Conservation (phyloP, 306 rosid genomes). For the Cucumis melo region DNA sequence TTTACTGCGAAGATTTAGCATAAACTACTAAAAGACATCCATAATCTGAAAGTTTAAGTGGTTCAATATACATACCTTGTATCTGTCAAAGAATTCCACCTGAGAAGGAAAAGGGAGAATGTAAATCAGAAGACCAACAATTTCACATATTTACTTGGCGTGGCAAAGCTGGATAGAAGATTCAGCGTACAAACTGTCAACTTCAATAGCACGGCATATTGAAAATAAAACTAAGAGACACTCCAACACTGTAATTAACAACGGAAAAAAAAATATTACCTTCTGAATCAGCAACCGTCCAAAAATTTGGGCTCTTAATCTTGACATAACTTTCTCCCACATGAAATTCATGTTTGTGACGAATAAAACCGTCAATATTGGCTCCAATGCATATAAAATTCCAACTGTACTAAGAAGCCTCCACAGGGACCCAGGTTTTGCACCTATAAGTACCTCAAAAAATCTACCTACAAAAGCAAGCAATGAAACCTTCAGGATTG, state of each 20-base stretch:
- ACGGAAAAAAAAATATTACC: slow-evolving; percentile 20
- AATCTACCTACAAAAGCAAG: slow-evolving; percentile 46
- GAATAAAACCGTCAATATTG: slow-evolving; percentile 61
- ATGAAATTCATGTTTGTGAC: slow-evolving; percentile 67
- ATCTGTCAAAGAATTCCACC: slow-evolving; percentile 88
- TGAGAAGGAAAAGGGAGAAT: slow-evolving; percentile 19
- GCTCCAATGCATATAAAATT: slow-evolving; percentile 79
- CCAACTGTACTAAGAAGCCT: slow-evolving; percentile 69
- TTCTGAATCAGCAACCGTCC: slow-evolving; percentile 80
- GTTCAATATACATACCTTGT: slow-evolving; percentile 45
- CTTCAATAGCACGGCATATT: background rate
- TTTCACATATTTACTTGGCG: background rate
- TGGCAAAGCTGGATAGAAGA: background rate
- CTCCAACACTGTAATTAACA: background rate
- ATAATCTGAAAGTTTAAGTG: background rate
- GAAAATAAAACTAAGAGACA: background rate
- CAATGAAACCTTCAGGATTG: background rate
- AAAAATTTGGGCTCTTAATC: slow-evolving; percentile 79
- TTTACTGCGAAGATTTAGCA: background rate
- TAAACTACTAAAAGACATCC: background rate
- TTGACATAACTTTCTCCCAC: slow-evolving; percentile 94
- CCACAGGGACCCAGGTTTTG: slow-evolving; percentile 81
- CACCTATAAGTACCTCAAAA: slow-evolving; percentile 75
- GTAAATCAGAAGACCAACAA: background rate
- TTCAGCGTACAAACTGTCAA: background rate